Percentiles rank a stretch among this genome's conserved stretches.
These are phyloP conservation scores for Suillus bovinus DNA, from an alignment of 768 basidiomycete genomes.

Conservation along the genomic window DNA sequence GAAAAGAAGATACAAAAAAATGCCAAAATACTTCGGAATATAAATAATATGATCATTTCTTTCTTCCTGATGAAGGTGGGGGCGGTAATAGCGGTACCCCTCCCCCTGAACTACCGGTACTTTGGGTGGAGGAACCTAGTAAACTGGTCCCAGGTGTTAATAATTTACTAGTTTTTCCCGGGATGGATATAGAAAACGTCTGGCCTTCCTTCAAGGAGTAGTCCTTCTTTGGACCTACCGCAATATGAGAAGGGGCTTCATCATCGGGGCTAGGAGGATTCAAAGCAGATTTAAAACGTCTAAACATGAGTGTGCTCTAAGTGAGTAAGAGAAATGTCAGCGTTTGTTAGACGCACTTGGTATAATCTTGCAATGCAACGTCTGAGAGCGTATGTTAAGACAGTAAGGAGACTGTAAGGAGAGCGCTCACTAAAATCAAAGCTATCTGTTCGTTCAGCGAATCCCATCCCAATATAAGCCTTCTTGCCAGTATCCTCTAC, in stretches of 20 bases:
- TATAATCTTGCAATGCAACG: constrained; percentile 84
- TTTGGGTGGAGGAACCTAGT: constrained; percentile 35
- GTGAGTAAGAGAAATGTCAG: neutral
- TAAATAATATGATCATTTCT: constrained; percentile 33
- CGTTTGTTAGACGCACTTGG: constrained; percentile 52
- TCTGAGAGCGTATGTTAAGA: constrained; percentile 43
- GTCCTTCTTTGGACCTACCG: constrained; percentile 85
- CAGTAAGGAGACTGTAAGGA: neutral
- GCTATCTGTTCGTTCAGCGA: constrained; percentile 82
- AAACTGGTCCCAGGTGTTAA: constrained; percentile 36
- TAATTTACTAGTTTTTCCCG: constrained; percentile 61
- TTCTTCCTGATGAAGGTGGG: constrained; percentile 69
- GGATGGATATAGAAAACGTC: constrained; percentile 90
- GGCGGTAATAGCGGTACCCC: constrained; percentile 77
- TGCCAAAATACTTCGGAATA: neutral
- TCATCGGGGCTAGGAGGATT: constrained; percentile 49
- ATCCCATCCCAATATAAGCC: constrained; percentile 94
- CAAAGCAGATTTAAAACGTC: constrained; percentile 63
- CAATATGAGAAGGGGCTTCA: constrained; percentile 58
- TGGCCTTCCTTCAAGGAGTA: constrained; percentile 94
- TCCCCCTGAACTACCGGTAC: constrained; percentile 33
- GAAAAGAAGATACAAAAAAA: neutral
- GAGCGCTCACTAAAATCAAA: constrained; percentile 84
- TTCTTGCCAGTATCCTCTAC: constrained; percentile 87
- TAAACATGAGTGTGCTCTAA: constrained; percentile 25